Evolutionary conservation across 306 rosid genomes (phyloP), one percentile per base, ranked within the genome.

Genomic region (Lupinus albus): DNA sequence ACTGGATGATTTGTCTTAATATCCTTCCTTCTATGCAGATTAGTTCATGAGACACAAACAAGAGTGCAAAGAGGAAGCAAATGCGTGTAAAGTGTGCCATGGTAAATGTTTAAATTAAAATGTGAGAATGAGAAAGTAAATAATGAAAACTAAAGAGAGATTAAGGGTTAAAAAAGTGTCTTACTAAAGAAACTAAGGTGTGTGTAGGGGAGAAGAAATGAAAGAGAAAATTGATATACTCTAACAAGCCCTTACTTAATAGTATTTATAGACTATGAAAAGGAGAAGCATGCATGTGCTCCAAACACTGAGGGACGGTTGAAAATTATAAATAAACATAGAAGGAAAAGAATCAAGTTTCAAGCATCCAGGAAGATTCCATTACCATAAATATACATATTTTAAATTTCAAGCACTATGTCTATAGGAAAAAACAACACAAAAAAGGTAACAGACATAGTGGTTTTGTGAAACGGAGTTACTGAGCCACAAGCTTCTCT

Each of bases 1-100:
- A 67, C n/a, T 13, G 41, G 18, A 28, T 44, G 49, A 15, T 70
- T 45, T 62, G n/a, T 46, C 65, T 79, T 81, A 84, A 17, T 45
- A 66, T 71, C 53, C 91, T 86, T 58, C 84, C 97, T 64, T 91
- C 91, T 15, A 51, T 61, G n/a, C 69, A 25, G 8, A 74, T 9
- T 33, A 84, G 65, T 25, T 82, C 85, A 59, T 12, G 71, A 36
- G 80, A 82, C 39, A 86, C 54, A 59, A 90, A 38, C 46, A 85
- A 16, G 18, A 90, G 39, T 0, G 78, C 33, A 38, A 91, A 72
- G 66, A 84, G 39, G 2, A 86, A 81, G 79, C 79, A 81, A 65
- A 81, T 68, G 55, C 55, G 72, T 48, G 58, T 68, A 4, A 64
- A 69, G 72, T 72, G 74, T 60, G 84, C 86, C 97, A 88, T 91